Evolutionary conservation across 139 green algal species (phyloP).

Genomic region (Tetradesmus obliquus): DNA sequence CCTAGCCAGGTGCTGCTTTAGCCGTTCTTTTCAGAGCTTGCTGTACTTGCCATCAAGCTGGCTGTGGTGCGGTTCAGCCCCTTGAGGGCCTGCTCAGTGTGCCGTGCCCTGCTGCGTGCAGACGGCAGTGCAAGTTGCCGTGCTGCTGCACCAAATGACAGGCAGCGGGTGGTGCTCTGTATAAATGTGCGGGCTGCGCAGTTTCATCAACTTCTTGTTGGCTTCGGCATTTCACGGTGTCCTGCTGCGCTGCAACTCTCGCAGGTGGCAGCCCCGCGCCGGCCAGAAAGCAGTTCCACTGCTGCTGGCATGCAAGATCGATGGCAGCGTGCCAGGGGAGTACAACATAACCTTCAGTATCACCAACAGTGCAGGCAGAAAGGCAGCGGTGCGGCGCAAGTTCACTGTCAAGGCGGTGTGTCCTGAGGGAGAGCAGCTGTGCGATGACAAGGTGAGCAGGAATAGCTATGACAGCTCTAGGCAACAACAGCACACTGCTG

Average conservation of each 20-base stretch:
- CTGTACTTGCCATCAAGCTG: not conserved
- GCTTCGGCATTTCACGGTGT: too few relatives aligned
- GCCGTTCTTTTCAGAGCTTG: not conserved
- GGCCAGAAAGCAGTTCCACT: slow-evolving; percentile 31
- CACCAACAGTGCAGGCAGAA: slow-evolving; percentile 41
- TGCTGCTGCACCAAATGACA: not conserved
- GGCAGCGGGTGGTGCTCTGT: not conserved
- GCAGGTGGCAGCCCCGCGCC: not conserved
- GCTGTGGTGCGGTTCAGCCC: too few relatives aligned
- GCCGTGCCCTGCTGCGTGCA: not conserved
- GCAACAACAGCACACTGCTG: not conserved
- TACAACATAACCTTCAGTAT: slow-evolving; percentile 40
- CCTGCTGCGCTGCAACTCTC: not conserved
- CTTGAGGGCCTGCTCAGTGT: not conserved
- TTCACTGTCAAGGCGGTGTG: slow-evolving; percentile 42
- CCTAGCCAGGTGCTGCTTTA: not conserved
- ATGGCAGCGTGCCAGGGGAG: not conserved
- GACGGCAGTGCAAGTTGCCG: not conserved
- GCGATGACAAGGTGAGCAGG: slow-evolving; percentile 26
- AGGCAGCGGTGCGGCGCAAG: not conserved
- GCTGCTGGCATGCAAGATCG: slow-evolving; percentile 43
- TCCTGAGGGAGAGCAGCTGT: slow-evolving; percentile 49
- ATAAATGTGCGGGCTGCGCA: not conserved
- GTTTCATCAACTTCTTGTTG: not conserved
- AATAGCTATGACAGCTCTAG: not conserved